These are phyloP conservation scores for Metarhizium album DNA, from an alignment of 2,329 filamentous ascomycete species.

Conservation along the genomic window DNA sequence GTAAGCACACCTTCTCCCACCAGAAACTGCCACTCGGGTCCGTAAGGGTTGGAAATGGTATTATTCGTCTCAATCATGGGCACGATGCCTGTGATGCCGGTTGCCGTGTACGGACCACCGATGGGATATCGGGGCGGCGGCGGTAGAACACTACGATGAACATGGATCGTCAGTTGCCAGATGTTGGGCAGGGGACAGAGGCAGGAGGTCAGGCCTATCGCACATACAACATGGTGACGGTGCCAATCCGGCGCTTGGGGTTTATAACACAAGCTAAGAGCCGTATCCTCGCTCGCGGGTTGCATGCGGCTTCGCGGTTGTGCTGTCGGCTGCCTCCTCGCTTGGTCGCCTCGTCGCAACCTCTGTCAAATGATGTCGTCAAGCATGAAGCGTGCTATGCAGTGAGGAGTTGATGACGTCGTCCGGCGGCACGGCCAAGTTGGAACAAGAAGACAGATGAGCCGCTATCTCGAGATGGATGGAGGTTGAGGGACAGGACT, in stretches of 20 bases:
- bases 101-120: conserved; percentile 58
- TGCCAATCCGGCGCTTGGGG: neutral
- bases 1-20: conserved; percentile 68
- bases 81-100: conserved; percentile 54
- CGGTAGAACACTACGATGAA: conserved; percentile 61
- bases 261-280: neutral
- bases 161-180: neutral
- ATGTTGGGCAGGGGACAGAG: conserved; percentile 1
- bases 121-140: conserved; percentile 78
- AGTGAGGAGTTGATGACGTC: neutral
- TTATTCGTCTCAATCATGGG: conserved; percentile 93
- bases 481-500: neutral
- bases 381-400: neutral
- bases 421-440: neutral
- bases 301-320: neutral
- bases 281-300: neutral
- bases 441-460: neutral
- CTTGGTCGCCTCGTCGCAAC: neutral
- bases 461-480: neutral
- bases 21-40: conserved; percentile 78
- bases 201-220: neutral
- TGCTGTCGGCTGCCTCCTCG: too few relatives aligned
- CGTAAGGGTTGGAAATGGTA: conserved; percentile 65
- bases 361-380: neutral
- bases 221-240: conserved; percentile 17